Evolutionary conservation across 345 rosid species (phyloP).

Genomic region (Syzygium aqueum): DNA sequence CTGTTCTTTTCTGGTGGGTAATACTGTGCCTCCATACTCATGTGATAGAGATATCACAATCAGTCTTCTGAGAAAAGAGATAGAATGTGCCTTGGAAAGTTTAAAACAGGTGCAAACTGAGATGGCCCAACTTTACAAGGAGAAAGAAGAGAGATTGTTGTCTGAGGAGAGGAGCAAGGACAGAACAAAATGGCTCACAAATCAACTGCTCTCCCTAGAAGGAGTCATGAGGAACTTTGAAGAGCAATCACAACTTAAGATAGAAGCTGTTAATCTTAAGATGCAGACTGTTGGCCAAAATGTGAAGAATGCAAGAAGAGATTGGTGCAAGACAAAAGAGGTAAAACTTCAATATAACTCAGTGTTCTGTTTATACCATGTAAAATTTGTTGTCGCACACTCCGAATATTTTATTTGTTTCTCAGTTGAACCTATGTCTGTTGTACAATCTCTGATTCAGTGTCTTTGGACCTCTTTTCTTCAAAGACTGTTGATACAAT

Average conservation of each 20-base stretch:
- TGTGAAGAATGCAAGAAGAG: constrained; percentile 26
- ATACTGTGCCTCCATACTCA: not conserved
- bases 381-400: not conserved
- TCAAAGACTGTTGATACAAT: not conserved
- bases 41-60: constrained; percentile 44
- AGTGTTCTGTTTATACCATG: not conserved
- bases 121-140: constrained; percentile 44
- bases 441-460: not conserved
- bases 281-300: constrained; percentile 28
- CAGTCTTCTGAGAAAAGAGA: constrained; percentile 61
- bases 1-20: constrained; percentile 18
- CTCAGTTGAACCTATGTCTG: not conserved
- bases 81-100: constrained; percentile 67
- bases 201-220: constrained; percentile 41
- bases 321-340: constrained; percentile 45
- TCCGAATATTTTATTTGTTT: not conserved
- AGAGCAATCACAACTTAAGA: constrained; percentile 36
- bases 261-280: constrained; percentile 35
- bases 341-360: constrained; percentile 11
- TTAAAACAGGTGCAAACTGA: constrained; percentile 63
- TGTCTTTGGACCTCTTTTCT: not conserved
- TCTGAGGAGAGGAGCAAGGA: constrained; percentile 47
- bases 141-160: constrained; percentile 51
- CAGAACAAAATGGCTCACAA: constrained; percentile 32
- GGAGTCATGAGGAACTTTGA: constrained; percentile 35